Evolutionary conservation across 2,329 filamentous ascomycete genomes (phyloP), one percentile per base, ranked within the genome.

Genomic region (Penicillium sp.): DNA sequence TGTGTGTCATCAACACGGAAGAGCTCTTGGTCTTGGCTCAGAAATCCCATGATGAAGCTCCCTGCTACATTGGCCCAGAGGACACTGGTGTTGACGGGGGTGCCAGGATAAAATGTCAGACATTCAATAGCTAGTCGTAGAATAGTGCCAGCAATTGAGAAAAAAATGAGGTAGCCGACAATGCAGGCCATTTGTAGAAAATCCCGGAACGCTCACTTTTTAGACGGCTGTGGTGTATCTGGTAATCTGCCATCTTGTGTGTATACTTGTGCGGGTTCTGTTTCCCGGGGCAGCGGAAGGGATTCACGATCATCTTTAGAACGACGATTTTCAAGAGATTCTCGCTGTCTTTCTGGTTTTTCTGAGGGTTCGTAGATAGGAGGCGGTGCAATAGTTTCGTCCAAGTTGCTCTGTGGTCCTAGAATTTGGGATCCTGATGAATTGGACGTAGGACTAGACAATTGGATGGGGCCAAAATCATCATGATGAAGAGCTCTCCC

Each of bases 51-150:
- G 59, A 95, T 65, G 1, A 93, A 69, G 53, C 89, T 88, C 3
- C 92, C 92, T 2, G 80, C 86, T 47, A 96, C 86, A 67, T 96
- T 96, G 59, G 91, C 87, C 92, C 92, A 96, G 11, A 95, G 75
- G 3, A 88, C 86, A 53, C 84, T 82, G 57, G 90, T 91, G 8
- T 84, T 78, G 19, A 93, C 78, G 0, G 91, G 90, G 0, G 89
- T 84, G n/a, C 86, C 1, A 88, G 52, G 87, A 69, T 93, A 96
- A 50, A 82, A 85, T 0, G 90, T 93, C 46, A 96, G 76, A 49
- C 87, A 87, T 67, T 90, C 85, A 9, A 96, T 76, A 10, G 90
- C 91, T 1, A 96, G 75, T 10, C 92, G 84, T 2, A 90, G 24
- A 19, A 54, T 14, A 4, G 91, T 93, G 29, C 92, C 92, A 43